Conservation (phyloP, 371 early-diverging fungal species). For the Mucor sp. region DNA sequence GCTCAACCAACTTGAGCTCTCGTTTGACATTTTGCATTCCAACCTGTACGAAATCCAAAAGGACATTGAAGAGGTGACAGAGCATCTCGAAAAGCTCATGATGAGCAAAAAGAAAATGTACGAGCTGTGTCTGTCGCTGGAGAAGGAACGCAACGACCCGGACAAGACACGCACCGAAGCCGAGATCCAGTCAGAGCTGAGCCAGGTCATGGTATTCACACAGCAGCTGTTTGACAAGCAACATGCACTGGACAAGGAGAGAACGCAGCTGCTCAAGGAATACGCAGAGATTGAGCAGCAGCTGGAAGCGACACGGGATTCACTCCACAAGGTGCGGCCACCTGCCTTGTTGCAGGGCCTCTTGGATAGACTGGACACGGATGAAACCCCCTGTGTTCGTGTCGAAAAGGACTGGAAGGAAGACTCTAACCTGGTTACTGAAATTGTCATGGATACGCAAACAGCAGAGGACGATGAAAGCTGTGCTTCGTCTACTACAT, state of each 20-base stretch:
- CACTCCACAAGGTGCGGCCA: constrained; percentile 52
- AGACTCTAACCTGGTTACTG: constrained; percentile 49
- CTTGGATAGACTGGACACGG: constrained; percentile 55
- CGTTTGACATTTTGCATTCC: constrained; percentile 58
- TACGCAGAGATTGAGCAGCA: constrained; percentile 33
- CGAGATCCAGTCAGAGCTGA: constrained; percentile 30
- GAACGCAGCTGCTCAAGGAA: constrained; percentile 36
- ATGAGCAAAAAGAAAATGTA: constrained; percentile 56
- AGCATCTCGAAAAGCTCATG: constrained; percentile 37
- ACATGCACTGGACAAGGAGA: constrained; percentile 27
- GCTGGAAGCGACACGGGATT: constrained; percentile 36
- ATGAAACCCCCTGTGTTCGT: constrained; percentile 28
- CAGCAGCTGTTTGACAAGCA: constrained; percentile 42
- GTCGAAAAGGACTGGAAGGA: constrained; percentile 55
- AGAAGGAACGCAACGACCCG: constrained; percentile 21
- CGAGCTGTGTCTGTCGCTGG: constrained; percentile 48
- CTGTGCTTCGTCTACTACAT: neutral
- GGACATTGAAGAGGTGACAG: constrained; percentile 51
- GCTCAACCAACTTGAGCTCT: constrained; percentile 57
- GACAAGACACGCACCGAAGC: constrained; percentile 4
- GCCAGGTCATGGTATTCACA: constrained; percentile 32
- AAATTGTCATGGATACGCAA: constrained; percentile 22
- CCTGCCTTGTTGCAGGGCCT: constrained; percentile 55
- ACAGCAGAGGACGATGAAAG: neutral
- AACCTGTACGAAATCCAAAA: constrained; percentile 62